Base-by-base conservation (phyloP, 805 yeast genomes). In the Komagataella kurtzmanii region DNA sequence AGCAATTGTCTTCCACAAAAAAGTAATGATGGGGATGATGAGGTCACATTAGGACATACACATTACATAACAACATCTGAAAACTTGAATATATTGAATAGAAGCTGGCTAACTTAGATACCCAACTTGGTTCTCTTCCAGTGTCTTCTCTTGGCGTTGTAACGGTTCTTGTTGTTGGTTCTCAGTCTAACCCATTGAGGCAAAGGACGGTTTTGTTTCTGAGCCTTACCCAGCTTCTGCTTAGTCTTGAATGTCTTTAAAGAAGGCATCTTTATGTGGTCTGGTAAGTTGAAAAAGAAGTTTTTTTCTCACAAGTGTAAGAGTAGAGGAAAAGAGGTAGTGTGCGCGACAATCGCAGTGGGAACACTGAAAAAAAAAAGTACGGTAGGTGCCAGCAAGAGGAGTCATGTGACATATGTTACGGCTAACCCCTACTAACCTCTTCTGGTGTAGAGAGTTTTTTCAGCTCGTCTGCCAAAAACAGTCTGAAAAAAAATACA, bases 141-240 rank as follows among this genome's bases (percentile, higher is more conserved):
- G 93, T 93, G 96, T 84, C 98, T 86, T 88, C 98, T 89, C 89
- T 93, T 93, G 73, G 96, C 95, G 80, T 91, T 91, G 87, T 88
- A 88, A 83, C 95, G 88, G 81, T 93, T 85, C 69, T 83, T 90
- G 95, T 88, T 91, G 77, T 79, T 83, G 74, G 98, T 88, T 86
- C 89, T 91, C 77, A 90, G 82, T 81, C 98, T 88, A 86, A 91
- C 79, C 97, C 97, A 91, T 80, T 90, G 97, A 70, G 99, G 99
- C 75, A 91, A 85, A 73, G 97, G 97, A 83, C 98, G 88, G 91
- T 89, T 91, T 80, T 88, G 96, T 81, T 89, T 91, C 74, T 83
- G 83, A 73, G 96, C 97, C 85, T 93, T 91, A 74, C 96, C 97
- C 76, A 91, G 85, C 84, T 89, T 93, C 81, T 89, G 93, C 88